These are phyloP conservation scores for Cryptococcus depauperatus DNA, from an alignment of 1,284 basidiomycete species.

Conservation along the genomic window DNA sequence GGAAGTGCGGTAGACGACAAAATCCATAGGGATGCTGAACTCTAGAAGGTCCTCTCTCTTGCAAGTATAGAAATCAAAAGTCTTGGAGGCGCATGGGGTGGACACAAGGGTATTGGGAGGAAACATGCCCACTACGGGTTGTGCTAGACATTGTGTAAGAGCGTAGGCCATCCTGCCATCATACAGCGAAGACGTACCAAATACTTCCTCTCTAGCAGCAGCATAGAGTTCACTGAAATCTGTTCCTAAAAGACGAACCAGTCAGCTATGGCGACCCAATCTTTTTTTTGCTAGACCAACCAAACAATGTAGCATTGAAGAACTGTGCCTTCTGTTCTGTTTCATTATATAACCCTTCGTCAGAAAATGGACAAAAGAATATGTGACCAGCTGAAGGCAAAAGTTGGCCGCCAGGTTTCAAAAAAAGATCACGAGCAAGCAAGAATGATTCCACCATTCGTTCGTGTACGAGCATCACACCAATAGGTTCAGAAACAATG, in stretches of 20 bases:
- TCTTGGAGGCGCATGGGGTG: slow-evolving; percentile 30
- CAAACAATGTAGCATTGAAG: slow-evolving; percentile 45
- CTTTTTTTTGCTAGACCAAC: slow-evolving; percentile 14
- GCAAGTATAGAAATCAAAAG: slow-evolving; percentile 44
- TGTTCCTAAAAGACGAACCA: slow-evolving; percentile 21
- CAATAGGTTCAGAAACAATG: slow-evolving; percentile 50
- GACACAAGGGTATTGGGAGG: slow-evolving; percentile 39
- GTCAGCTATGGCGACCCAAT: not conserved
- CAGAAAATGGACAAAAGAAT: slow-evolving; percentile 48
- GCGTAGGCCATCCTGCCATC: not conserved
- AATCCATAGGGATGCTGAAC: slow-evolving; percentile 40
- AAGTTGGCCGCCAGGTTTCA: slow-evolving; percentile 47
- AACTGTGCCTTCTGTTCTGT: slow-evolving; percentile 47
- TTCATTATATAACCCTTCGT: slow-evolving; percentile 48
- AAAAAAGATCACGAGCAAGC: slow-evolving; percentile 47
- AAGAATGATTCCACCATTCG: slow-evolving; percentile 50
- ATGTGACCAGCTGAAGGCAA: slow-evolving; percentile 47
- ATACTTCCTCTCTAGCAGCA: slow-evolving; percentile 38
- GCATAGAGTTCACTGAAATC: slow-evolving; percentile 40
- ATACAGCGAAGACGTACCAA: slow-evolving; percentile 17
- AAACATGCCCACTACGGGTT: slow-evolving; percentile 46
- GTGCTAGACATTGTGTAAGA: slow-evolving; percentile 17
- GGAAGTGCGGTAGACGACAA: slow-evolving; percentile 38
- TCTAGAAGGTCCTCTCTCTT: slow-evolving; percentile 37
- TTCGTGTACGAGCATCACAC: slow-evolving; percentile 50